Evolutionary conservation across 257 asterid genomes (phyloP).

Genomic region (Solanum chmielewskii): DNA sequence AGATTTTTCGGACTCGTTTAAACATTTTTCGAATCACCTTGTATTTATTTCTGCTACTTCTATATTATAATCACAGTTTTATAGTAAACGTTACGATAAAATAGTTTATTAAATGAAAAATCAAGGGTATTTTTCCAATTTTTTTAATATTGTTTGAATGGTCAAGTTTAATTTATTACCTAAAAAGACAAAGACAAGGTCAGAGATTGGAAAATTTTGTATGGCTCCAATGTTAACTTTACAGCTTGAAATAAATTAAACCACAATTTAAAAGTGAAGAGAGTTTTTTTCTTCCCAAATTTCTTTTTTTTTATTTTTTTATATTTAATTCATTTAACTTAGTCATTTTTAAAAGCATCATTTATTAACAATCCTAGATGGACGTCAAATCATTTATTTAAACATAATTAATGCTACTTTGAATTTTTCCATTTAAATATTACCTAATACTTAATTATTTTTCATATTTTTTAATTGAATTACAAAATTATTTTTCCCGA

Average conservation of each 20-base stretch:
- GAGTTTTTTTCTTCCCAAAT: conserved; percentile 13
- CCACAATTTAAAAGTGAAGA: conserved; percentile 15
- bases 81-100: too few relatives aligned
- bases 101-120: neutral
- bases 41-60: too few relatives aligned
- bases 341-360: conserved; percentile 20
- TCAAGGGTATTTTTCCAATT: conserved; percentile 4
- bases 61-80: too few relatives aligned
- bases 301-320: neutral
- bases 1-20: neutral
- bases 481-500: conserved; percentile 9
- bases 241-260: conserved; percentile 50
- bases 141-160: neutral
- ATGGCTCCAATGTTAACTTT: conserved; percentile 66
- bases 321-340: conserved; percentile 36
- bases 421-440: conserved; percentile 58
- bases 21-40: too few relatives aligned
- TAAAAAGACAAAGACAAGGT: conserved; percentile 60
- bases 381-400: conserved; percentile 79
- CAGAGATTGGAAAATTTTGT: conserved; percentile 34
- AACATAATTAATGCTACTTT: conserved; percentile 62
- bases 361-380: conserved; percentile 72
- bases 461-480: conserved; percentile 24
- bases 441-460: conserved; percentile 21
- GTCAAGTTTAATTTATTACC: conserved; percentile 57